Percentiles rank a stretch among this genome's conserved stretches.
These are phyloP conservation scores for Pestalotiopsis sp. DNA, from an alignment of 2,329 filamentous ascomycete genomes.

Conservation along the genomic window DNA sequence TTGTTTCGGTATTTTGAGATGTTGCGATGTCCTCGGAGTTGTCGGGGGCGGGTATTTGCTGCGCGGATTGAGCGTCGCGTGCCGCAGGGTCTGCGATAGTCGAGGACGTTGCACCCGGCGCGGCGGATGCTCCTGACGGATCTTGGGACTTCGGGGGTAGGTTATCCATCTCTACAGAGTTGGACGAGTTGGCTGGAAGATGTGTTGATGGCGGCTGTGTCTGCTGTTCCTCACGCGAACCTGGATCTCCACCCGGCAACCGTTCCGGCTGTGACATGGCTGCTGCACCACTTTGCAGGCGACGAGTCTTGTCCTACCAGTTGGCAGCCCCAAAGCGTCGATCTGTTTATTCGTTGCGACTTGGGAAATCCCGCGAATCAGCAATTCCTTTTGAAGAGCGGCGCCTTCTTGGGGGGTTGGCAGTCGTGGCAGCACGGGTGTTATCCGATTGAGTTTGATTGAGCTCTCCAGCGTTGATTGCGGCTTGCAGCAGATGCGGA, in stretches of 20 bases:
- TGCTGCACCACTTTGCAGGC: not conserved
- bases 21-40: not conserved
- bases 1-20: not conserved
- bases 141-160: constrained; percentile 6
- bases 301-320: not conserved
- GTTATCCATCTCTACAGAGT: constrained; percentile 11
- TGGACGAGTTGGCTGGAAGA: not conserved
- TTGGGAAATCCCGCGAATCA: not conserved
- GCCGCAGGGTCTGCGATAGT: not conserved
- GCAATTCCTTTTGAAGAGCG: not conserved
- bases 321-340: not conserved
- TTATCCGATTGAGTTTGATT: constrained; percentile 8
- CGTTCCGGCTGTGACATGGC: constrained; percentile 10
- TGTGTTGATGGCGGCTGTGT: constrained; percentile 3
- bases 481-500: not conserved
- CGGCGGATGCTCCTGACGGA: not conserved
- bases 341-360: not conserved
- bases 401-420: not conserved
- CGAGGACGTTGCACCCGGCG: not conserved
- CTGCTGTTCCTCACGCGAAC: constrained; percentile 7
- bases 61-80: not conserved
- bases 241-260: constrained; percentile 11
- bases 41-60: not conserved
- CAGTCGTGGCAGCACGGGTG: not conserved
- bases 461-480: not conserved